Conservation (phyloP, 75 land plant species). For the Cunninghamia lanceolata region DNA sequence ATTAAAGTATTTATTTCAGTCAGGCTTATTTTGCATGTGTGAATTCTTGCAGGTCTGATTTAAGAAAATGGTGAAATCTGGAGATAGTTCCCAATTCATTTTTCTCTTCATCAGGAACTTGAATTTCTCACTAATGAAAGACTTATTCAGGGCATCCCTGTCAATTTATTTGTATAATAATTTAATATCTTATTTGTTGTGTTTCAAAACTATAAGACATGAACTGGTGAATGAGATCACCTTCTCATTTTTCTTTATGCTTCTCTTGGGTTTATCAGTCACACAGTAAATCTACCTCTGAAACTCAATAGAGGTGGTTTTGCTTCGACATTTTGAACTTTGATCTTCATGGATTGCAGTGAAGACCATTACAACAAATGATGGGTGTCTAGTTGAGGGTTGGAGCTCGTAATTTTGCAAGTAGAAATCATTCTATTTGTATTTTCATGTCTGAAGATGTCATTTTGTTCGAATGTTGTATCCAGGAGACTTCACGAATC, state of each 20-base stretch:
- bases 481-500: background rate
- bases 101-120: background rate
- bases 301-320: background rate
- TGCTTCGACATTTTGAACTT: background rate
- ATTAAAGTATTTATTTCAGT: background rate
- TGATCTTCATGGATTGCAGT: slow-evolving; percentile 2
- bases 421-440: background rate
- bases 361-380: background rate
- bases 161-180: background rate
- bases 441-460: background rate
- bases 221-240: background rate
- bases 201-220: background rate
- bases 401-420: slow-evolving; percentile 2
- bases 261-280: background rate
- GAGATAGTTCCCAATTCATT: background rate
- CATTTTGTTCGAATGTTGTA: background rate
- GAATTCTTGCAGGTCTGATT: slow-evolving; percentile 5
- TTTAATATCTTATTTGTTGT: background rate
- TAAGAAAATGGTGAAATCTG: slow-evolving; percentile 10
- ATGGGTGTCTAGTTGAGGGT: background rate
- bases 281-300: background rate
- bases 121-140: background rate
- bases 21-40: background rate
- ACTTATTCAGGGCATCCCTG: background rate
- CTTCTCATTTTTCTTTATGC: background rate